Evolutionary conservation across 495 filamentous ascomycete species (phyloP), one percentile per base, ranked within the genome.

Genomic region (Hypoxylon rickii): DNA sequence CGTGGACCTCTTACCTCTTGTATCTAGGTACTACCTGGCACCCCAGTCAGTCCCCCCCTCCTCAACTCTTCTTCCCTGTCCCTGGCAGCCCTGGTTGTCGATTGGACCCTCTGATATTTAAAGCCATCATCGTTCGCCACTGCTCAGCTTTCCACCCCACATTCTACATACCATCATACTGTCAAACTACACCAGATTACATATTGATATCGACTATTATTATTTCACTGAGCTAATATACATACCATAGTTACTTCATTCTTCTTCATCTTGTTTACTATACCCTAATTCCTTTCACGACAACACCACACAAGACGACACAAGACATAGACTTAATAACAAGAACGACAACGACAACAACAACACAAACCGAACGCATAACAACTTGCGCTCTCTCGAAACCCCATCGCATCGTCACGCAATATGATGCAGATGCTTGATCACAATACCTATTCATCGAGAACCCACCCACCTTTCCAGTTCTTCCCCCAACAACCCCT

Each of bases 361-460:
- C 37, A 13, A 53, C 13, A 39, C n/a, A 46, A 16, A 29, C 8
- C 20, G 19, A 43, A 26, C 40, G 32, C 22, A 56, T 36, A 63
- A 20, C 19, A 18, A n/a, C 26, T 42, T 42, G 36, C n/a, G 34
- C 37, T 4, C 17, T 41, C 43, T n/a, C n/a, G n/a, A n/a, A n/a
- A 26, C 40, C 44, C 8, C 16, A 57, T 53, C 52, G 59, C 48
- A 57, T 63, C 53, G 42, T 32, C 43, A 41, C 38, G 53, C 59
- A 63, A 53, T 63, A 63, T 56, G 59, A 57, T 63, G 58, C 58
- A 51, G 59, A 63, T 63, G 52, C 59, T 63, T 36, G 53, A 56
- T 39, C 51, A 56, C 31, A 63, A 57, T 48, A 63, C 3, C 43
- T 57, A 52, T 50, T 39, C 50, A 46, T 48, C 49, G 24, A 61